Base-by-base conservation (phyloP, 768 basidiomycete species). In the Pleurotus ostreatus region DNA sequence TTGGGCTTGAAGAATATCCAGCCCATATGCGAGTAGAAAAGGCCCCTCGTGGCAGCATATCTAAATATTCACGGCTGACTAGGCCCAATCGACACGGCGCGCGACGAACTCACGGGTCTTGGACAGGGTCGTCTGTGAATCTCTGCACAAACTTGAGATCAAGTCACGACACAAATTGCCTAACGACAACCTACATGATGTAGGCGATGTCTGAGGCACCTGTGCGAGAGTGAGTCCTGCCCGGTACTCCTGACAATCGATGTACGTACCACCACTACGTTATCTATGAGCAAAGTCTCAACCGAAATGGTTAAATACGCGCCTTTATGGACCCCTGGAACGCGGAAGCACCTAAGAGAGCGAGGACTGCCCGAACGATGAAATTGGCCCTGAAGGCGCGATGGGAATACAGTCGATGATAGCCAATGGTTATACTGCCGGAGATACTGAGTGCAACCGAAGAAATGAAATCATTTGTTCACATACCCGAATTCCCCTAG, bases 241-340 rank as follows among this genome's bases (percentile, higher is more conserved):
- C 15, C n/a, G 16, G 16, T 25, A 25, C 16, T 12, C 39, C 46
- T n/a, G 41, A 40, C 57, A 26, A 47, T 23, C 46, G 11, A 26
- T n/a, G 16, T n/a, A 64, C 70, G 58, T 68, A 81, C 80, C 80
- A 80, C 82, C 80, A 84, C 79, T 81, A 51, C 3, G 37, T 40
- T 39, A 30, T 46, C 40, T 25, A 25, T 51, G 25, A 54, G 55
- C 58, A 20, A 45, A 34, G 51, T 12, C 16, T 20, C 11, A n/a
- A 11, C 7, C 2, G 34, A n/a, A 57, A 49, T 30, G 45, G 22
- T 20, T 26, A 15, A 20, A 25, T 9, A 61, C 71, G 22, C 41
- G 85, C 85, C 76, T 89, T 88, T 64, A 90, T 88, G 43, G 86
- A 88, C 2, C 89, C 90, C 64, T 92, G 89, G 61, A 90, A 88